These are phyloP conservation scores for Leishmania gerbilli DNA, from an alignment of 208 protist genomes.

Conservation along the genomic window DNA sequence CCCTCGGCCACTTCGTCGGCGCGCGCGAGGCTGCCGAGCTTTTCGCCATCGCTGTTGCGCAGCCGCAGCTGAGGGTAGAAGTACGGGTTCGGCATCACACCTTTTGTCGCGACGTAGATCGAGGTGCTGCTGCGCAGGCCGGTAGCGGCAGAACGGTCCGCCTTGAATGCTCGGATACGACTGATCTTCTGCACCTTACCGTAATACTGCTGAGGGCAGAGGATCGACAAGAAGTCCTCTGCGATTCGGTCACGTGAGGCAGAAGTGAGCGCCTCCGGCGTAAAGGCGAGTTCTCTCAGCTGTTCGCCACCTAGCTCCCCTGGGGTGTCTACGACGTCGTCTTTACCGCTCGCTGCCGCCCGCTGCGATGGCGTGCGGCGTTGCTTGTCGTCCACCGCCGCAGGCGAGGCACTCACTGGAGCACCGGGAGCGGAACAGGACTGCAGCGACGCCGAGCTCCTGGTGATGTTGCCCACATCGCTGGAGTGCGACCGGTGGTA, in stretches of 20 bases:
- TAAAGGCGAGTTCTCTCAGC: slow-evolving; percentile 22
- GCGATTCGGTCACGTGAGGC: slow-evolving; percentile 55
- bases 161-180: slow-evolving; percentile 56
- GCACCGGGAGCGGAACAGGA: slow-evolving; percentile 2
- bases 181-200: slow-evolving; percentile 80
- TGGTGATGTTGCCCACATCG: neutral
- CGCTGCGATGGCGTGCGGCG: slow-evolving; percentile 16
- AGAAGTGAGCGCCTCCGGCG: slow-evolving; percentile 40
- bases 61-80: slow-evolving; percentile 85
- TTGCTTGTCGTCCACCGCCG: slow-evolving; percentile 5
- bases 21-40: neutral
- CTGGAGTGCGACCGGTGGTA: slow-evolving; percentile 15
- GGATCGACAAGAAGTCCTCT: slow-evolving; percentile 74
- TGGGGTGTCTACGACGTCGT: neutral
- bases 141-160: slow-evolving; percentile 34
- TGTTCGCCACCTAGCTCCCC: neutral
- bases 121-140: slow-evolving; percentile 63
- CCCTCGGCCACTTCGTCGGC: slow-evolving; percentile 18
- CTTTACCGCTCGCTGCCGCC: neutral
- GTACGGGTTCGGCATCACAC: slow-evolving; percentile 61
- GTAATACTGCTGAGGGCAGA: slow-evolving; percentile 88
- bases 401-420: neutral
- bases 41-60: slow-evolving; percentile 43
- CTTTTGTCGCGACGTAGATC: slow-evolving; percentile 86
- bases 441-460: slow-evolving; percentile 12